Percentiles rank a stretch among this genome's conserved stretches.
Conservation (phyloP, 2,329 filamentous ascomycete genomes). For the Colletotrichum lentis region DNA sequence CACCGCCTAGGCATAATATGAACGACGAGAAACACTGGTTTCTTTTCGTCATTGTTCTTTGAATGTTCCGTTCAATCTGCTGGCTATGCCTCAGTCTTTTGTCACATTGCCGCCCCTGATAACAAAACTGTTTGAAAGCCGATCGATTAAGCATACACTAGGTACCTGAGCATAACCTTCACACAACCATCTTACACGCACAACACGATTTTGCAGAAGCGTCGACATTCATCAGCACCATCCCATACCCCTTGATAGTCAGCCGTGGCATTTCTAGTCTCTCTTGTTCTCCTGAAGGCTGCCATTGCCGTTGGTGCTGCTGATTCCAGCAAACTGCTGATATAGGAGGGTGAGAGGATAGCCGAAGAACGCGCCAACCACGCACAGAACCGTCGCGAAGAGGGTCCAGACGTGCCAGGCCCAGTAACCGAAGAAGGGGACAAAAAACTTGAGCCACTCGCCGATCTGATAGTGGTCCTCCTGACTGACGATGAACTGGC, state of each 20-base stretch:
- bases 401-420: constrained; percentile 69
- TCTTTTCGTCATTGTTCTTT: neutral
- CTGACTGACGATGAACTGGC: constrained; percentile 78
- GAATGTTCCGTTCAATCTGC: neutral
- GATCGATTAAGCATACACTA: neutral
- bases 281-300: constrained; percentile 20
- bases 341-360: constrained; percentile 32
- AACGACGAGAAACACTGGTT: no score
- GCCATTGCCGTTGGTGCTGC: constrained; percentile 1
- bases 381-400: constrained; percentile 69
- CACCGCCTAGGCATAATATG: neutral
- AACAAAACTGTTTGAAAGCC: neutral
- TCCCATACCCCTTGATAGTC: no score
- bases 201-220: neutral
- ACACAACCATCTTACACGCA: neutral
- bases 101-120: neutral
- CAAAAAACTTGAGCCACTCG: constrained; percentile 77
- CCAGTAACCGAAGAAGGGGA: constrained; percentile 64
- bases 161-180: neutral
- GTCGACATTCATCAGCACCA: neutral
- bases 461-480: constrained; percentile 84
- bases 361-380: constrained; percentile 55
- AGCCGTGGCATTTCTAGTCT: neutral
- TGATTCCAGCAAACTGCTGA: constrained; percentile 9
- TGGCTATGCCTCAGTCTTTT: neutral